These are phyloP conservation scores for Backusella liffmaniae DNA, from an alignment of 192 early-diverging fungal genomes.

Conservation along the genomic window DNA sequence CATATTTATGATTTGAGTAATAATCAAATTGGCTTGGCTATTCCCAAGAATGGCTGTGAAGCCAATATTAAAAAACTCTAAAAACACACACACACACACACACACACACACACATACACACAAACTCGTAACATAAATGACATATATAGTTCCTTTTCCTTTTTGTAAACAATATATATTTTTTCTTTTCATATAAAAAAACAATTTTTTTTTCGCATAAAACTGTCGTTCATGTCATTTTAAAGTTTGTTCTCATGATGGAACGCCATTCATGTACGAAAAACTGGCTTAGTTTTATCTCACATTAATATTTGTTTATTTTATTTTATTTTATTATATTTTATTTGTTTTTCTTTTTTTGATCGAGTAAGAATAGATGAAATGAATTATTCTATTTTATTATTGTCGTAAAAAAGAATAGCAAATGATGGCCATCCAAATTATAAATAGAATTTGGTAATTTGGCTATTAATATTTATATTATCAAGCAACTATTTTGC, in stretches of 20 bases:
- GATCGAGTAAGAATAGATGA: neutral
- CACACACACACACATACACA: neutral
- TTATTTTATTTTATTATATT: neutral
- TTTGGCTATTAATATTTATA: neutral
- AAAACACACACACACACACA: neutral
- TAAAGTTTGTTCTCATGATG: neutral
- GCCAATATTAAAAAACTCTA: conserved; percentile 27
- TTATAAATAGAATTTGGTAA: conserved; percentile 2
- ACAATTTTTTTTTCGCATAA: neutral
- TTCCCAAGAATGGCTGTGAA: conserved; percentile 8
- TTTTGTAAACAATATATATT: conserved; percentile 3
- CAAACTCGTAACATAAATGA: neutral
- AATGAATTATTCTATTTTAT: neutral
- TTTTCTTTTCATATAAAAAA: neutral
- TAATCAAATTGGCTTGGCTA: conserved; percentile 28
- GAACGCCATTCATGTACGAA: neutral
- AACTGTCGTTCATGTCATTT: neutral
- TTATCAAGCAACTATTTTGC: neutral
- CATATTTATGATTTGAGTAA: conserved; percentile 30
- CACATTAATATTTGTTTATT: neutral
- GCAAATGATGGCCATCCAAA: neutral
- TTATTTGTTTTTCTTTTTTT: neutral
- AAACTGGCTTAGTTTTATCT: neutral
- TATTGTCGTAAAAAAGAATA: neutral
- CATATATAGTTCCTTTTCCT: neutral